A percentile compares a stretch with the other conserved stretches of the same genome.
Conservation (phyloP, 2,329 filamentous ascomycete genomes). For the Xylariaceae sp. region DNA sequence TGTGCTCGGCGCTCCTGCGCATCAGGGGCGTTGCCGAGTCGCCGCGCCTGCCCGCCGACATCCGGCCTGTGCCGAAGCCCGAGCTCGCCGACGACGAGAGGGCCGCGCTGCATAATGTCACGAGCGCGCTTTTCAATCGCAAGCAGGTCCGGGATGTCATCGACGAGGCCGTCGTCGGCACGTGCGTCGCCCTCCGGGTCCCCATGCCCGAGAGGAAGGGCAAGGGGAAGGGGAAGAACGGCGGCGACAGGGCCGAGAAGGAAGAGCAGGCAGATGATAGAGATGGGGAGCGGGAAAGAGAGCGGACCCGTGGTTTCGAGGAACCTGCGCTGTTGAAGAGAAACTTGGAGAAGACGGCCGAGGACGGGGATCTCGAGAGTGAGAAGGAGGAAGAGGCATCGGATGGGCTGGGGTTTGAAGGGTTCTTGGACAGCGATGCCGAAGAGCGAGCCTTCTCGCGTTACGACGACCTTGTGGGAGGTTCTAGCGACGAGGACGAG, state of each 20-base stretch:
- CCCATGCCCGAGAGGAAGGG: slow-evolving; percentile 49
- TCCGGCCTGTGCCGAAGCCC: slow-evolving; percentile 53
- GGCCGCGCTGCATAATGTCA: slow-evolving; percentile 59
- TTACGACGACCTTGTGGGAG: slow-evolving; percentile 50
- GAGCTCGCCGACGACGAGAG: slow-evolving; percentile 54
- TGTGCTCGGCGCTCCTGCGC: slow-evolving; percentile 57
- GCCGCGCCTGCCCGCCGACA: slow-evolving; percentile 51
- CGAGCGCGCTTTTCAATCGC: slow-evolving; percentile 58
- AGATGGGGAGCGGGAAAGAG: slow-evolving; percentile 22
- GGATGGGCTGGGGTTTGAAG: slow-evolving; percentile 28
- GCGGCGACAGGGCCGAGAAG: slow-evolving; percentile 31
- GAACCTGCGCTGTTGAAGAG: slow-evolving; percentile 34
- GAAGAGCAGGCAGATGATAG: slow-evolving; percentile 30
- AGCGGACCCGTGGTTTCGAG: slow-evolving; percentile 29
- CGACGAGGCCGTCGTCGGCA: slow-evolving; percentile 50
- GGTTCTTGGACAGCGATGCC: slow-evolving; percentile 35
- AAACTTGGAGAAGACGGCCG: slow-evolving; percentile 41
- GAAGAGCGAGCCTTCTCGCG: slow-evolving; percentile 46
- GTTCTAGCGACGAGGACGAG: slow-evolving; percentile 48
- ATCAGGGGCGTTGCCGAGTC: slow-evolving; percentile 56
- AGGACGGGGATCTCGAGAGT: slow-evolving; percentile 35
- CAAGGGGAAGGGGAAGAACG: slow-evolving; percentile 38
- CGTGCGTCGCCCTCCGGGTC: slow-evolving; percentile 54
- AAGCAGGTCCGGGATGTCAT: slow-evolving; percentile 53
- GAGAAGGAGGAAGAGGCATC: slow-evolving; percentile 28